Evolutionary conservation across 805 yeast genomes (phyloP), one percentile per base, ranked within the genome.

Genomic region (Wickerhamiella parazyma): DNA sequence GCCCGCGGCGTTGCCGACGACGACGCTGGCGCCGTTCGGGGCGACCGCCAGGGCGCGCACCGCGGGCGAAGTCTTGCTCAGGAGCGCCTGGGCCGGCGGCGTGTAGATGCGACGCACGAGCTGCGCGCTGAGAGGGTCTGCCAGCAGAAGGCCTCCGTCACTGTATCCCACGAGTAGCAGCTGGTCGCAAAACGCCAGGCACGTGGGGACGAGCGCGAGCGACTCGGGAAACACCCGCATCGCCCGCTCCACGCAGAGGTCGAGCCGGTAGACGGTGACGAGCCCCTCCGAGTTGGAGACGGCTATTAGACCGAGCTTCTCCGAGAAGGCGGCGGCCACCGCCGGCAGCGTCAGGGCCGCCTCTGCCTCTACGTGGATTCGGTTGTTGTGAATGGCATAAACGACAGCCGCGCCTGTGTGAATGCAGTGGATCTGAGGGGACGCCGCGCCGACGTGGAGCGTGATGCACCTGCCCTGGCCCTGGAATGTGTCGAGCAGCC

Each of bases 81-180:
- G 40, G 10, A 34, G 19, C 2, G 36, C 17, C 20, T 34, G 19
- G 5, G 39, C 37, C 2, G 46, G 19, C 3, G 49, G 45, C 16
- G 44, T 18, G 22, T 39, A 41, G 12, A 46, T 21, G 22, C 49
- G 46, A 9, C 37, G 36, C 18, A 43, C 41, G 16, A 43, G 36
- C 45, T 48, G 48, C 26, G 52, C 52, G n/a, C 46, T 48, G 7
- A 36, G 39, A n/a, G 47, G 36, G 22, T 43, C 45, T 20, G 38
- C 38, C 34, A 43, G 34, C 21, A 43, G 24, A 6, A 43, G n/a
- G 4, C 42, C 42, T 20, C 45, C 45, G 29, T 43, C 45, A 22
- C 11, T 25, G 42, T 36, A 43, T 3, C 45, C 45, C 5, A 38
- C 31, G 4, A 43, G 35, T 11, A 43, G 42, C 24, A 31, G 29